Conservation (phyloP, 495 filamentous ascomycete species). For the Aspergillus homomorphus region DNA sequence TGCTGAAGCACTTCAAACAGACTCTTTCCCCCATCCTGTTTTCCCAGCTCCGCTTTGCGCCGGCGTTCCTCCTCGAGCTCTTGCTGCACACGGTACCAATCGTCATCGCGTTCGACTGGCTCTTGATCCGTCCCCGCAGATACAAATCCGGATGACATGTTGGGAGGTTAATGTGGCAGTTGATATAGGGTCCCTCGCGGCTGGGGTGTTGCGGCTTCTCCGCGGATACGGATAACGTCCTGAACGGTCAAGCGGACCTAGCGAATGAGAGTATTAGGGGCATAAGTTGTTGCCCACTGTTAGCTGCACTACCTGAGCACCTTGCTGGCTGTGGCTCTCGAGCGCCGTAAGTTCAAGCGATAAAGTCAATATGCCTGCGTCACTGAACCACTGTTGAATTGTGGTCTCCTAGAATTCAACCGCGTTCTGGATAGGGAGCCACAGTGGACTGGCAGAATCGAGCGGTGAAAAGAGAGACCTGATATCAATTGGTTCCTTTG, state of each 20-base stretch:
- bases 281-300: not conserved
- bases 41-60: slow-evolving; percentile 55
- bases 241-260: not conserved
- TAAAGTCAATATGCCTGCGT: slow-evolving; percentile 2
- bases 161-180: not conserved
- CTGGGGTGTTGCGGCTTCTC: not conserved
- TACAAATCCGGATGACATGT: slow-evolving; percentile 85
- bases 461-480: slow-evolving; percentile 9
- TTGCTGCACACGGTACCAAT: slow-evolving; percentile 73
- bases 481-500: not conserved
- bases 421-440: not conserved
- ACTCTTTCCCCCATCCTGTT: slow-evolving; percentile 62
- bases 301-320: not conserved
- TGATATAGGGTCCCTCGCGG: not conserved
- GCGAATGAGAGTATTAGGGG: not conserved
- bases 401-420: not conserved
- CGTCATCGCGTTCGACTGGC: slow-evolving; percentile 57
- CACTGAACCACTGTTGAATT: not conserved
- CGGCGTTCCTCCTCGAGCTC: slow-evolving; percentile 69
- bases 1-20: slow-evolving; percentile 85
- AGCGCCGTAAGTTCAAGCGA: not conserved
- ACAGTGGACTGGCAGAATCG: slow-evolving; percentile 17
- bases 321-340: not conserved
- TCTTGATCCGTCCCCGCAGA: slow-evolving; percentile 75
- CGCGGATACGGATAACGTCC: not conserved